Evolutionary conservation across 2,329 filamentous ascomycete genomes (phyloP).

Genomic region (Helminthosporium solani): DNA sequence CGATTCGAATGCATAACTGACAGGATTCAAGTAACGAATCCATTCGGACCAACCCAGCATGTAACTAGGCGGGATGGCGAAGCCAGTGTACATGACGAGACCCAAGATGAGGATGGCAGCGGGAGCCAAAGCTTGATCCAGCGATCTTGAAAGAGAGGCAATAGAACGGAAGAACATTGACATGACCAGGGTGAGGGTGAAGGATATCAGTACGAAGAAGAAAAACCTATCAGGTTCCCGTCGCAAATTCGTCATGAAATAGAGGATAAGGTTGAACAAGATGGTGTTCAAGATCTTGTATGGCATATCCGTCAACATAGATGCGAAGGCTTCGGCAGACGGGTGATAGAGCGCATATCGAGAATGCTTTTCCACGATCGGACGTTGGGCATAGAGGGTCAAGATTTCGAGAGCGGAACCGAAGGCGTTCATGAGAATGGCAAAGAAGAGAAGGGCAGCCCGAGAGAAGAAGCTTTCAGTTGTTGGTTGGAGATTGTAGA

Average conservation of each 20-base stretch:
- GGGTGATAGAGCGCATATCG: conserved; percentile 89
- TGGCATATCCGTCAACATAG: conserved; percentile 83
- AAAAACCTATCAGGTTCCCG: conserved; percentile 77
- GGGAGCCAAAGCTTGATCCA: conserved; percentile 59
- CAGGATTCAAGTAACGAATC: conserved; percentile 78
- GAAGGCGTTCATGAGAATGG: conserved; percentile 83
- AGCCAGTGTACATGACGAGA: conserved; percentile 69
- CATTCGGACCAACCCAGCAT: conserved; percentile 81
- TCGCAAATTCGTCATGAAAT: conserved; percentile 83
- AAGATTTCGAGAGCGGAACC: conserved; percentile 79
- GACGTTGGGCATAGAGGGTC: conserved; percentile 82
- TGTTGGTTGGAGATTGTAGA: conserved; percentile 69
- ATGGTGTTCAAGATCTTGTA: conserved; percentile 76
- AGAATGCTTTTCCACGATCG: conserved; percentile 87
- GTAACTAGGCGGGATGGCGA: conserved; percentile 57
- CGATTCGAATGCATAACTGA: conserved; percentile 77
- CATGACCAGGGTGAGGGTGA: conserved; percentile 73
- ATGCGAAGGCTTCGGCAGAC: conserved; percentile 81
- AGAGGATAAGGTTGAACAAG: conserved; percentile 75
- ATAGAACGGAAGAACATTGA: conserved; percentile 85
- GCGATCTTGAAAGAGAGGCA: conserved; percentile 70
- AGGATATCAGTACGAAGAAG: conserved; percentile 77
- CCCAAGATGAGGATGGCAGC: conserved; percentile 61
- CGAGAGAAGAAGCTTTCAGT: conserved; percentile 75
- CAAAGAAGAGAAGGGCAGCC: conserved; percentile 82